A percentile compares a stretch with the other conserved stretches of the same genome.
phyloP scores from a whole-genome alignment of 2,329 filamentous ascomycete genomes.

The Cladosporium phlei region DNA sequence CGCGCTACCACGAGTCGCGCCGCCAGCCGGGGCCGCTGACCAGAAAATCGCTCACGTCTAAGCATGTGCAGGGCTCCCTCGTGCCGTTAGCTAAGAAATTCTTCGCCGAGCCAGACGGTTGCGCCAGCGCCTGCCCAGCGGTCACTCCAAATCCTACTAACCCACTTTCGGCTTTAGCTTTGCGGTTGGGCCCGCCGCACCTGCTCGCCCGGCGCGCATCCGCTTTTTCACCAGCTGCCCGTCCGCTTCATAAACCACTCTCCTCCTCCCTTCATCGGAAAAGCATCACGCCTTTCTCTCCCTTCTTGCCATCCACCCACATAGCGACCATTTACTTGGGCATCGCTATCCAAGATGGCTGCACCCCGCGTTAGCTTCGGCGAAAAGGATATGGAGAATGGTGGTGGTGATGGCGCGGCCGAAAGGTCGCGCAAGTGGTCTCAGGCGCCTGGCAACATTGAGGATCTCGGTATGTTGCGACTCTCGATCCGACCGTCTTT shows the following conservation, averaged over 20 bases:
- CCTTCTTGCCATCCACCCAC: constrained; percentile 8
- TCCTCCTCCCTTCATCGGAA: constrained; percentile 13
- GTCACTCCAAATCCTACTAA: constrained; percentile 10
- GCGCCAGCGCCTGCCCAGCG: constrained; percentile 9
- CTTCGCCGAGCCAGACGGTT: constrained; percentile 10
- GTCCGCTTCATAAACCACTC: constrained; percentile 16
- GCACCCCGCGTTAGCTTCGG: constrained; percentile 37
- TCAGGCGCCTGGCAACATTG: constrained; percentile 37
- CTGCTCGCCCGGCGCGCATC: neutral
- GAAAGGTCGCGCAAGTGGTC: constrained; percentile 36
- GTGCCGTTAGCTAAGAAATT: constrained; percentile 14
- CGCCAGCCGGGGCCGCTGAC: constrained; percentile 12
- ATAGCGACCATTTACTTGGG: constrained; percentile 30
- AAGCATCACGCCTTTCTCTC: constrained; percentile 7
- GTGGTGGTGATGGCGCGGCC: constrained; percentile 28
- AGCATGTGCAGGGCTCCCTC: constrained; percentile 10
- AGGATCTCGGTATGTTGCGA: constrained; percentile 37
- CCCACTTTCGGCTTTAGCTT: constrained; percentile 1
- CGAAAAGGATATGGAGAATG: constrained; percentile 38
- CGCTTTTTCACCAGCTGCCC: constrained; percentile 12
- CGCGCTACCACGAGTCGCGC: constrained; percentile 13
- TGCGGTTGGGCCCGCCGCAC: constrained; percentile 2
- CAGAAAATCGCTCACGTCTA: constrained; percentile 14
- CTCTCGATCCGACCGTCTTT: constrained; percentile 2
- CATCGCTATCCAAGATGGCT: constrained; percentile 32